A percentile compares a stretch with the other conserved stretches of the same genome.
phyloP scores from a whole-genome alignment of 306 rosid genomes.

The Chamaecrista fasciculata region DNA sequence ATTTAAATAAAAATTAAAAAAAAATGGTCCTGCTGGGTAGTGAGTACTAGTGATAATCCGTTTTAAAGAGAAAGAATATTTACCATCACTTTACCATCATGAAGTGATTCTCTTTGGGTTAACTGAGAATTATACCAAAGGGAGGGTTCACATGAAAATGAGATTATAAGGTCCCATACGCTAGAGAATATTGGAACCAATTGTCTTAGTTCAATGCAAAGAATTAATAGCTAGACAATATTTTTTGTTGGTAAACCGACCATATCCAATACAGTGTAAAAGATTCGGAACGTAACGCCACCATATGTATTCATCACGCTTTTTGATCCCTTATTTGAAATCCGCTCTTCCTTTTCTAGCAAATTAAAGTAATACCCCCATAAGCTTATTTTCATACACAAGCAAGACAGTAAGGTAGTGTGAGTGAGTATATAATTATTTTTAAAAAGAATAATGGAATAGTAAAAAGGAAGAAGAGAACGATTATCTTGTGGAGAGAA shows the following conservation, averaged over 20 bases:
- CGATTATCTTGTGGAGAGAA: not conserved
- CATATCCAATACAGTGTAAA: constrained; percentile 2
- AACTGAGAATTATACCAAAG: constrained; percentile 29
- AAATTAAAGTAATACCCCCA: not conserved
- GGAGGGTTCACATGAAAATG: constrained; percentile 23
- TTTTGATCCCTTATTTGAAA: not conserved
- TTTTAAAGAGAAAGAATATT: not conserved
- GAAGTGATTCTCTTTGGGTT: constrained; percentile 7
- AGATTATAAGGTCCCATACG: constrained; percentile 9
- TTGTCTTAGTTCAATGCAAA: not conserved
- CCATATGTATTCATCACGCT: not conserved
- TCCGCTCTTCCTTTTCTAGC: not conserved
- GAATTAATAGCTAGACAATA: not conserved
- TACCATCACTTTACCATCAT: not conserved
- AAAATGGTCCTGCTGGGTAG: not conserved
- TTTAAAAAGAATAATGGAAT: not conserved
- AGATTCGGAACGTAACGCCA: constrained; percentile 3
- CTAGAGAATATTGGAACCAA: not conserved
- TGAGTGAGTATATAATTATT: not conserved
- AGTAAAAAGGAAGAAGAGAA: not conserved
- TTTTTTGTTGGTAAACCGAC: not conserved
- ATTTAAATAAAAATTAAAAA: not conserved
- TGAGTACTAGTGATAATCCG: not conserved
- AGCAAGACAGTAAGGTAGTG: not conserved
- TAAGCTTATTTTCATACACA: not conserved